Evolutionary conservation across 768 basidiomycete genomes (phyloP).

Genomic region (Suillus subalutaceus): DNA sequence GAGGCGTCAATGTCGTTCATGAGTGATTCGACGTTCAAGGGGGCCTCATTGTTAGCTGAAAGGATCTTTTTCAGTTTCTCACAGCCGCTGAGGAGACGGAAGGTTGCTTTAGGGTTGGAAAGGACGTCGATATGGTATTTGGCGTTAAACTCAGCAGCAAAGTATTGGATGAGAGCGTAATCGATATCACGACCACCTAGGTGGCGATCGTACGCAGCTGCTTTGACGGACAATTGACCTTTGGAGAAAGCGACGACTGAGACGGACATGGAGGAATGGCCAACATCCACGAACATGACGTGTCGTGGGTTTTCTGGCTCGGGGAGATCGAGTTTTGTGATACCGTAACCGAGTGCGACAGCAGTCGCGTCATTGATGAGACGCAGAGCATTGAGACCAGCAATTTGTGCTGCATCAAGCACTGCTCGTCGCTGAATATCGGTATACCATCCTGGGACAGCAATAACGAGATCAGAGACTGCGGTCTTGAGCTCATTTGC

Average conservation of each 20-base stretch:
- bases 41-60: constrained; percentile 89
- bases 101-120: constrained; percentile 86
- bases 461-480: constrained; percentile 92
- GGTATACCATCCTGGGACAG: constrained; percentile 97
- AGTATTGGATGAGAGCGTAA: constrained; percentile 85
- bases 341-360: constrained; percentile 95
- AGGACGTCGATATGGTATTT: constrained; percentile 99
- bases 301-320: constrained; percentile 79
- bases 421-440: constrained; percentile 90
- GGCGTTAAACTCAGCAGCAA: constrained; percentile 88
- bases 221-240: constrained; percentile 86
- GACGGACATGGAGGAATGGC: constrained; percentile 89
- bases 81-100: constrained; percentile 86
- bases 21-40: constrained; percentile 93
- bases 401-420: constrained; percentile 87
- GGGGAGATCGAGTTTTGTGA: constrained; percentile 97
- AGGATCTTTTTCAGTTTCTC: constrained; percentile 97
- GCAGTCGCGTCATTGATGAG: constrained; percentile 98
- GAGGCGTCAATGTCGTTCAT: constrained; percentile 95
- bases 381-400: constrained; percentile 87
- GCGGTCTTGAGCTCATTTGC: constrained; percentile 80
- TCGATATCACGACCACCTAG: constrained; percentile 98
- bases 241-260: constrained; percentile 92
- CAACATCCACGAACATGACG: constrained; percentile 94
- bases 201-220: constrained; percentile 88